Conservation (phyloP, 2,329 filamentous ascomycete species). For the Exophiala spinifera region DNA sequence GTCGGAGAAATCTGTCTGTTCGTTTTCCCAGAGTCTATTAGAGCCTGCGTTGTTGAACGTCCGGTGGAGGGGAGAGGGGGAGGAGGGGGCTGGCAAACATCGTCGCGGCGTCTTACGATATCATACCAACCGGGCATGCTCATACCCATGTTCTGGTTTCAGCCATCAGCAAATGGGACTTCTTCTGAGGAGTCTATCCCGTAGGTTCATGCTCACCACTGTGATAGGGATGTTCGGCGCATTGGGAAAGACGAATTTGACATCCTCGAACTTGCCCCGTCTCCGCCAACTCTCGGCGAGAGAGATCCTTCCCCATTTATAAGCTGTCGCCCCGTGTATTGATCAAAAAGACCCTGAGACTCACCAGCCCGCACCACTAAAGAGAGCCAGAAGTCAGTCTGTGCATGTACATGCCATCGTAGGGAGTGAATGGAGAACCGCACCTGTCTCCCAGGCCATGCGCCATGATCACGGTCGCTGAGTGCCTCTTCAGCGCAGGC, state of each 20-base stretch:
- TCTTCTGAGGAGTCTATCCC: too few species aligned
- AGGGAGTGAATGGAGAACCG: slow-evolving; percentile 19
- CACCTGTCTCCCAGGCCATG: slow-evolving; percentile 91
- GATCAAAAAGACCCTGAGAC: background rate
- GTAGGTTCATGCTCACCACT: slow-evolving; percentile 52
- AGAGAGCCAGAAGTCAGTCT: slow-evolving; percentile 18
- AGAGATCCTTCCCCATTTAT: slow-evolving; percentile 54
- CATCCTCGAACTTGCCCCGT: slow-evolving; percentile 75
- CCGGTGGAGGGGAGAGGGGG: background rate
- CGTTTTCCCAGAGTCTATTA: background rate
- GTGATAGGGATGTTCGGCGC: slow-evolving; percentile 84
- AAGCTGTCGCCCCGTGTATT: background rate
- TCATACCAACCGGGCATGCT: slow-evolving; percentile 43
- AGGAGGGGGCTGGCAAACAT: slow-evolving; percentile 29
- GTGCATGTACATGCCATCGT: background rate
- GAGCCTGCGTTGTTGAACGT: background rate
- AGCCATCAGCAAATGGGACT: slow-evolving; percentile 3
- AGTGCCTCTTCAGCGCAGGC: slow-evolving; percentile 77
- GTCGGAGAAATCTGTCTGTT: slow-evolving; percentile 42
- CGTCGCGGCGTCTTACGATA: slow-evolving; percentile 44
- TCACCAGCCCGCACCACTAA: slow-evolving; percentile 49
- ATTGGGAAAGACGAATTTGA: slow-evolving; percentile 92
- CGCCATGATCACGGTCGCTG: slow-evolving; percentile 89
- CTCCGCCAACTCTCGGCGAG: slow-evolving; percentile 85
- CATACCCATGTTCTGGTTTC: slow-evolving; percentile 25